Evolutionary conservation across 306 rosid genomes (phyloP), one percentile per base, ranked within the genome.

Genomic region (Geum urbanum): DNA sequence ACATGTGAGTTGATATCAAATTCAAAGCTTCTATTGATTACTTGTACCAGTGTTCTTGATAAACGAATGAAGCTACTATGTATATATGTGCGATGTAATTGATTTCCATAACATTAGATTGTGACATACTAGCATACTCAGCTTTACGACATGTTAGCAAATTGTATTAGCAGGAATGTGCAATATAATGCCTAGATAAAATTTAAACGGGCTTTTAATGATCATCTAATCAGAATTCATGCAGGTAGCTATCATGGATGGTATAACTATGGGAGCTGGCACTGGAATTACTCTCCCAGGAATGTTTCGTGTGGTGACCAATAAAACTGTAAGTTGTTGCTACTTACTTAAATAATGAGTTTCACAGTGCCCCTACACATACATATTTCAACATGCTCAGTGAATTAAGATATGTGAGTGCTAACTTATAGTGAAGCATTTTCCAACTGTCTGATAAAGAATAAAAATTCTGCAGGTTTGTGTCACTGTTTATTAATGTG

Each of bases 241-340:
- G 71, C 68, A 91, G 99, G 95, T 95, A 67, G 95, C 99, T 58
- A 76, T 95, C 74, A 69, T 91, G 83, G 83, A 95, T 79, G 99
- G 99, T 63, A 77, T 87, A 80, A 86, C 89, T 46, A 89, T 95
- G 97, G 97, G 99, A 73, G 83, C 85, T 56, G 99, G 99, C 66
- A 92, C 92, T 71, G 97, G 99, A 72, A 95, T 95, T 83, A 77
- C 96, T 60, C 79, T 95, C 72, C 87, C 90, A 67, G 99, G 96
- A 79, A 87, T 91, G 99, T 89, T 87, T 63, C 82, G 84, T 52
- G 80, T 95, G 66, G 99, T 82, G 60, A 86, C 99, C 68, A 92
- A 95, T 82, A 91, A 75, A 80, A 95, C 97, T 76, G 99, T 91
- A 87, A 10, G 97, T 76, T 32, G 63, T 79, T 79, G 45, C 73